Evolutionary conservation across 495 filamentous ascomycete genomes (phyloP), one percentile per base, ranked within the genome.

Genomic region (Neurospora tetrasperma): DNA sequence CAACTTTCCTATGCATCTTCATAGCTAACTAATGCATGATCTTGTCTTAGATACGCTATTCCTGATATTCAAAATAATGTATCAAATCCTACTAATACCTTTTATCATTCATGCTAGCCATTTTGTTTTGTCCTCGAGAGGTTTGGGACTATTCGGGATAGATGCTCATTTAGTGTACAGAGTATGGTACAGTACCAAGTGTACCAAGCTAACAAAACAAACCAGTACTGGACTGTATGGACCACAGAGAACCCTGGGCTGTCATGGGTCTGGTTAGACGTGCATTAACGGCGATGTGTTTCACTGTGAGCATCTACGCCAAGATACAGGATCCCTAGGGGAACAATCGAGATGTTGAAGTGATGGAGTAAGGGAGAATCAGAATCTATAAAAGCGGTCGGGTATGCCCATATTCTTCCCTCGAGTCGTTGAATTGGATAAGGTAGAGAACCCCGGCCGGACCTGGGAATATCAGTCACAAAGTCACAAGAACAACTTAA

Each of bases 251-350:
- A 66, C 54, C 54, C 54, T 66, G 27, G 54, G 54, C 27, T 66
- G 27, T 38, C 54, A 35, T 31, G 23, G 54, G 12, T 14, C 54
- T 27, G 27, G 23, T 31, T 35, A 35, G 27, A 18, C 54, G 54
- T 35, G 54, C 54, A 66, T 66, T 66, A 5, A 66, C 12, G 23
- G 27, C 54, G 27, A 66, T 54, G 44, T 66, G 75, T 77, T 77
- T 77, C 75, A 77, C 74, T 38, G 44, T 77, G 75, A 59, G 72
- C 71, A 72, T 76, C 42, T 70, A 59, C 74, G 75, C 75, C 43
- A 73, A 71, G 70, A 68, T 42, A 72, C 71, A 48, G 70, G 46
- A 43, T 62, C 70, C 35, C 54, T 66, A 38, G 12, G 54, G 27
- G 54, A 10, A 35, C 7, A 8, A 8, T 18, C 23, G 54, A 66